Base-by-base conservation (phyloP, 2,329 filamentous ascomycete species). In the Simplicillium sp. region DNA sequence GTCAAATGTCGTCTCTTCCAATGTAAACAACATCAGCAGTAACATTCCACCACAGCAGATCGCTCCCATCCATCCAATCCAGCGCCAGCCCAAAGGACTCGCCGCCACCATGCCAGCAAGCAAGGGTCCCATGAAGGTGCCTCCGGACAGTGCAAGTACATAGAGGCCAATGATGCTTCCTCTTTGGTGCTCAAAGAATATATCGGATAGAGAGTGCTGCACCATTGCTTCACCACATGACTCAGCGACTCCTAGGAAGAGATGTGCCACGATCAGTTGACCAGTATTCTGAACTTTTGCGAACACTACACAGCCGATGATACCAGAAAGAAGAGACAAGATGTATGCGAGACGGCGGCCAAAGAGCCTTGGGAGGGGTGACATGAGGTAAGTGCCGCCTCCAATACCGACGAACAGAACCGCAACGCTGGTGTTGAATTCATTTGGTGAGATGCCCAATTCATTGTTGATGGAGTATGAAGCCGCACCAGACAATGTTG, bases 191-290 rank as follows among this genome's bases (percentile, higher is more conserved):
- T 75, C 69, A 45, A 71, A 77, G 59, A 73, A 77, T 25, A 77
- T 62, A 47, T 77, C 73, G 7, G 73, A 69, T 20, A 77, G 58
- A 2, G 71, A 75, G n/a, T 75, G 55, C 49, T 77, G 73, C 7
- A 72, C 73, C 25, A 71, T 65, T 1, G 73, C 73, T 53, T 77
- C 73, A 2, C 70, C 72, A 34, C 71, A 71, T 8, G 70, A 65
- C 53, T 77, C 72, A 4, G 73, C 75, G 3, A 71, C 71, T 13
- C 73, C 73, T 3, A 77, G 70, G 41, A 77, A 76, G 3, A 77
- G 60, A 50, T 77, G 73, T 36, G 70, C 70, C 64, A 69, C 73
- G 41, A 76, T 66, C 3, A 70, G 66, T 42, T 74, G 70, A 13
- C 57, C 51, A 2, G 58, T 61, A 16, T 51, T 63, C 37, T 62